A percentile compares a stretch with the other conserved stretches of the same genome.
phyloP scores from a whole-genome alignment of 768 basidiomycete genomes.

The Tremella yokohamensis region DNA sequence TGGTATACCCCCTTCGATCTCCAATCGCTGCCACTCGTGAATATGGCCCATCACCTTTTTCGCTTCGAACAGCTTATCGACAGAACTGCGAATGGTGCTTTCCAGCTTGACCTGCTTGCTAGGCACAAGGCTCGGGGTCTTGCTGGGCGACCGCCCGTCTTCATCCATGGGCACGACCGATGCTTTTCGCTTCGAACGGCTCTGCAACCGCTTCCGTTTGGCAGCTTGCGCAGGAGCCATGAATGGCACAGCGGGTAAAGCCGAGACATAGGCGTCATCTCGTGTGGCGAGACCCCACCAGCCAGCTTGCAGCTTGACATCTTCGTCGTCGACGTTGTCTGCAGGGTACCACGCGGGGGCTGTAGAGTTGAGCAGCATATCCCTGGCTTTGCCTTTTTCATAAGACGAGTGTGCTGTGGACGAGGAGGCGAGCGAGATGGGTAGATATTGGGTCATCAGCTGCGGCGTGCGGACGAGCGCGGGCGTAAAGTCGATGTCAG shows the following conservation, averaged over 20 bases:
- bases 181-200: not conserved
- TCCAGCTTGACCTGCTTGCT: slow-evolving; percentile 22
- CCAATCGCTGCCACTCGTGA: slow-evolving; percentile 36
- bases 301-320: slow-evolving; percentile 28
- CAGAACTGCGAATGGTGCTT: slow-evolving; percentile 21
- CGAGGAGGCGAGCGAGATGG: slow-evolving; percentile 20
- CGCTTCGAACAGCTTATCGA: slow-evolving; percentile 28
- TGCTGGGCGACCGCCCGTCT: not conserved
- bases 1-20: slow-evolving; percentile 34
- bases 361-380: slow-evolving; percentile 19
- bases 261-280: slow-evolving; percentile 30
- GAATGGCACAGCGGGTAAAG: slow-evolving; percentile 27
- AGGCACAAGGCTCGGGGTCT: slow-evolving; percentile 6
- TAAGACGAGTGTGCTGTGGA: slow-evolving; percentile 33
- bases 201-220: slow-evolving; percentile 10
- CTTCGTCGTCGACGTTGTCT: slow-evolving; percentile 22
- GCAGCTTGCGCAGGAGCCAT: slow-evolving; percentile 17
- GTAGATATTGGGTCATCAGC: slow-evolving; percentile 28
- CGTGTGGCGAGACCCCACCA: slow-evolving; percentile 34
- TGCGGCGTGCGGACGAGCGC: slow-evolving; percentile 34
- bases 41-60: slow-evolving; percentile 26
- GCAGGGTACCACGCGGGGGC: slow-evolving; percentile 40
- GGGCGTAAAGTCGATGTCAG: slow-evolving; percentile 31
- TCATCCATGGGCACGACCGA: not conserved
- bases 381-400: slow-evolving; percentile 44